Percentiles rank a stretch among this genome's conserved stretches.
phyloP scores from a whole-genome alignment of 768 basidiomycete genomes.

The Mycena filopes region DNA sequence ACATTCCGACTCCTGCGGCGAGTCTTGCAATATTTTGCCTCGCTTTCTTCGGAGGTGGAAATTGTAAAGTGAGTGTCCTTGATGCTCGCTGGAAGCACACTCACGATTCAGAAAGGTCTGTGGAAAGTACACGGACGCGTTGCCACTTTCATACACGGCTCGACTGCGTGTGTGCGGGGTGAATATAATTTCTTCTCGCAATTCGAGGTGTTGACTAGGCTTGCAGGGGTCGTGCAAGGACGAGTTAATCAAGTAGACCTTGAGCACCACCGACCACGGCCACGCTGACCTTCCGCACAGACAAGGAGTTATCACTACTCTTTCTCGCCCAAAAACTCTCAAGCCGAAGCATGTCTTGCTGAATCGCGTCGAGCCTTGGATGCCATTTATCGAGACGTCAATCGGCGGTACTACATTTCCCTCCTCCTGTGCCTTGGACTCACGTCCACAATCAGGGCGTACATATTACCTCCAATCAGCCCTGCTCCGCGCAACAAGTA shows the following conservation, averaged over 20 bases:
- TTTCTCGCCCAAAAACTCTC: neutral
- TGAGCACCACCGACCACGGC: neutral
- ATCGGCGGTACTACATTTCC: neutral
- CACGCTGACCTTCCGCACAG: neutral
- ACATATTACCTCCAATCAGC: conserved; percentile 1
- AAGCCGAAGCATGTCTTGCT: neutral
- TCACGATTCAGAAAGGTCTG: neutral
- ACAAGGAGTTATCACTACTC: neutral
- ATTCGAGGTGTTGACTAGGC: neutral
- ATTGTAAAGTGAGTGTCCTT: neutral
- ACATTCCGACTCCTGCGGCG: conserved; percentile 11
- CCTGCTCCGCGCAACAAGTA: neutral
- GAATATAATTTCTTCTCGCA: neutral
- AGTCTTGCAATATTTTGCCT: conserved; percentile 4
- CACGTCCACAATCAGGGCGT: neutral
- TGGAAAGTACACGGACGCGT: conserved; percentile 1
- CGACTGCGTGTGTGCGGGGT: conserved; percentile 5
- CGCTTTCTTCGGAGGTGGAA: conserved; percentile 2
- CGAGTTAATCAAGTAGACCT: conserved; percentile 2
- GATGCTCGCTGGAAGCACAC: neutral
- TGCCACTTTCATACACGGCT: neutral
- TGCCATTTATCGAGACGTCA: neutral
- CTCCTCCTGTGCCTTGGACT: too few species aligned
- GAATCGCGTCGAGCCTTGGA: neutral
- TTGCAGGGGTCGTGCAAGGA: neutral